Evolutionary conservation across 2,329 filamentous ascomycete genomes (phyloP), one percentile per base, ranked within the genome.

Genomic region (Amauroascus verrucosus): DNA sequence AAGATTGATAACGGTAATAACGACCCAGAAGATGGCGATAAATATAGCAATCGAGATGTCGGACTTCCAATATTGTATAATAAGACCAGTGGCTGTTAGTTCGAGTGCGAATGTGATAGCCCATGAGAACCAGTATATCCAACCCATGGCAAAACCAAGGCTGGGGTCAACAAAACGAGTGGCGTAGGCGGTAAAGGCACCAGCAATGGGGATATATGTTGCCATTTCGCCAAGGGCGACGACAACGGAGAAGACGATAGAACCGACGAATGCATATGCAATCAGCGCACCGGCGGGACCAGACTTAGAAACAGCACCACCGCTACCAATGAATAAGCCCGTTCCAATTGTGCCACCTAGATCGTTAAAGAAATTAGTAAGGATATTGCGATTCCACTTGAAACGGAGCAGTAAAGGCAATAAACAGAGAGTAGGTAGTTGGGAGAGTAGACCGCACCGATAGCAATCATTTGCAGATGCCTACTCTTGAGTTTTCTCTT

Each of bases 381-480:
- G 26, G 18, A 43, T 22, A n/a, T 6, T 2, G 11, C 30, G 4
- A 24, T 37, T 24, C 5, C n/a, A 13, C n/a, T 9, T 13, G 35
- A 35, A n/a, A n/a, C 6, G n/a, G 11, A 6, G 22, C 18, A 26
- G 18, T 11, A 26, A 13, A 43, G 11, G 11, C 2, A 24, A 40
- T 16, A 37, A 26, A n/a, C 1, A 33, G 33, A 9, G 20, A 41
- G 3, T 20, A 41, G 28, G n/a, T 13, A 22, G 26, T 18, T 18
- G 13, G 3, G 2, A 30, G 7, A 1, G 18, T 16, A 14, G 28
- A 14, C 14, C 48, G 22, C 58, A 59, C 56, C 90, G 62, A 97
- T 95, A 24, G 93, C 93, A 75, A 97, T 97, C 91, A 97, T 97
- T 74, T 97, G 91, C 66, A 97, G 67, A 74, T 98, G 93, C 46